Percentiles rank a stretch among this genome's conserved stretches.
These are phyloP conservation scores for Allium sativum DNA, from an alignment of 106 monocot species.

Conservation along the genomic window DNA sequence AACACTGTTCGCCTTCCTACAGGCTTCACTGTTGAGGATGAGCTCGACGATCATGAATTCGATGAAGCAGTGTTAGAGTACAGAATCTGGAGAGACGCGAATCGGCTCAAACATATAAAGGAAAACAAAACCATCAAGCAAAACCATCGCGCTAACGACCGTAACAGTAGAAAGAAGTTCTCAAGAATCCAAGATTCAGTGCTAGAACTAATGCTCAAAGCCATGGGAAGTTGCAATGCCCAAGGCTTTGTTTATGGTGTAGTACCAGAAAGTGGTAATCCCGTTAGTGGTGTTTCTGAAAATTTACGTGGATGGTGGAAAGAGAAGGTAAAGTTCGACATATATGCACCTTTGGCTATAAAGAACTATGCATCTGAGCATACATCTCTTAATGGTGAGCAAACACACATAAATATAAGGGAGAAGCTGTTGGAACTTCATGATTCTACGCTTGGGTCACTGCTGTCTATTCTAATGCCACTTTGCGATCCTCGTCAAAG, in stretches of 20 bases:
- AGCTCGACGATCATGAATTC: neutral
- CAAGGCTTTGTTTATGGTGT: conserved; percentile 14
- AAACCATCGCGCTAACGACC: neutral
- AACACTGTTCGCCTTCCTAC: too few species aligned
- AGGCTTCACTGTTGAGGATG: neutral
- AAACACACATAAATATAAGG: neutral
- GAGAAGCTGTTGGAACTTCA: conserved; percentile 8
- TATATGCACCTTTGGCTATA: conserved; percentile 5
- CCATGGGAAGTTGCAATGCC: conserved; percentile 8
- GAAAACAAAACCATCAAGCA: neutral
- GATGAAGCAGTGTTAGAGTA: neutral
- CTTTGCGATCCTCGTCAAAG: conserved; percentile 11
- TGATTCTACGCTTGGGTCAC: conserved; percentile 13
- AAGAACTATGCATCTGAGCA: conserved; percentile 2
- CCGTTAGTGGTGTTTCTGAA: conserved; percentile 9
- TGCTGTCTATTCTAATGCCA: conserved; percentile 8
- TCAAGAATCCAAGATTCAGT: conserved; percentile 10
- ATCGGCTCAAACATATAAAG: neutral
- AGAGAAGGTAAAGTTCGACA: conserved; percentile 8
- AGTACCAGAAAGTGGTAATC: conserved; percentile 6
- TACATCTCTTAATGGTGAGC: neutral
- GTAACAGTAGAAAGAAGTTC: conserved; percentile 16
- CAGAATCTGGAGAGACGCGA: neutral
- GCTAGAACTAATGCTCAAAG: conserved; percentile 8
- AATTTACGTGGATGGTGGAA: conserved; percentile 14